Evolutionary conservation across 2,329 filamentous ascomycete genomes (phyloP).

Genomic region (Byssochlamys sp.): DNA sequence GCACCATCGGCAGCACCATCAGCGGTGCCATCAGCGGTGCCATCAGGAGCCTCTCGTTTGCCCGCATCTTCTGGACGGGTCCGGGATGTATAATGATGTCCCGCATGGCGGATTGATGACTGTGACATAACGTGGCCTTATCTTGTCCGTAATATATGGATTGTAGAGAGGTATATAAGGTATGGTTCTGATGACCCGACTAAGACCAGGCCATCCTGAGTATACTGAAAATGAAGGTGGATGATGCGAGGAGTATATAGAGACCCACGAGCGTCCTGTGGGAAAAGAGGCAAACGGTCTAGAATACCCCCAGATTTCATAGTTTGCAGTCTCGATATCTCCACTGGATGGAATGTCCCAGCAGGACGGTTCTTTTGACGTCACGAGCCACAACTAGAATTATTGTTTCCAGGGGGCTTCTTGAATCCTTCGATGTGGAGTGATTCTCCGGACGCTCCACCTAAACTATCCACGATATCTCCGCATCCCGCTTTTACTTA

Average conservation of each 20-base stretch:
- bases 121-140: background rate
- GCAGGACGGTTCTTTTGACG: constrained; percentile 1
- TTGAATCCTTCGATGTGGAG: constrained; percentile 11
- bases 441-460: constrained; percentile 16
- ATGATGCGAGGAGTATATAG: background rate
- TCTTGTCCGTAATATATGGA: background rate
- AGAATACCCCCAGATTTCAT: background rate
- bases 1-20: constrained; percentile 2
- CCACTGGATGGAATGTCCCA: background rate
- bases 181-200: background rate
- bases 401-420: background rate
- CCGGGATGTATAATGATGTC: background rate
- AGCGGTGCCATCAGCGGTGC: background rate
- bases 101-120: background rate
- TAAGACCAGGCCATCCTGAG: background rate
- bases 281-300: background rate
- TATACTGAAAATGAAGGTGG: constrained; percentile 5
- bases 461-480: constrained; percentile 9
- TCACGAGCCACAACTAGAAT: background rate
- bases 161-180: background rate
- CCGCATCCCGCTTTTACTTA: constrained; percentile 4
- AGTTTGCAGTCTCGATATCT: background rate
- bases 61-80: background rate
- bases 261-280: background rate
- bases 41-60: background rate